Percentiles rank a stretch among this genome's conserved stretches.
Evolutionary conservation across 2,329 filamentous ascomycete species (phyloP).

Genomic region (Epichloe coenophiala): DNA sequence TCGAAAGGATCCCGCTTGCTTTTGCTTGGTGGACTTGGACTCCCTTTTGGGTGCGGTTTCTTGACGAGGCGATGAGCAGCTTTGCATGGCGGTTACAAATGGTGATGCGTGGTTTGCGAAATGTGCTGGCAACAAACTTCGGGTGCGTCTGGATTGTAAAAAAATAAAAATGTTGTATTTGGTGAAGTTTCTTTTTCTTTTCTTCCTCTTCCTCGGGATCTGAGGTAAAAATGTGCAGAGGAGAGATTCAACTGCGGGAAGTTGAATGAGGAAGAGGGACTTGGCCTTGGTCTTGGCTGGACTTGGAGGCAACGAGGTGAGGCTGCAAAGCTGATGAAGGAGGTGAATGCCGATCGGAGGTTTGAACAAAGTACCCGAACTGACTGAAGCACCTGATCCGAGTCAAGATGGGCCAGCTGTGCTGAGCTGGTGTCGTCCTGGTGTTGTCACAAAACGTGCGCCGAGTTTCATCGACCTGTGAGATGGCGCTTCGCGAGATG

Average conservation of each 20-base stretch:
- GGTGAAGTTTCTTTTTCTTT: background rate
- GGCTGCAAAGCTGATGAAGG: too few species aligned
- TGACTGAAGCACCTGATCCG: background rate
- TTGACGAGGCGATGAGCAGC: background rate
- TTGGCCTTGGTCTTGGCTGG: too few species aligned
- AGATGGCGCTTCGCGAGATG: background rate
- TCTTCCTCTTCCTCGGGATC: too few species aligned
- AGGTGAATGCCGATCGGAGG: too few species aligned
- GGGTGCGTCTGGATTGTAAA: too few species aligned
- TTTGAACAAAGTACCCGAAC: too few species aligned
- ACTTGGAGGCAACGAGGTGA: too few species aligned
- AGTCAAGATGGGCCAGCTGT: background rate
- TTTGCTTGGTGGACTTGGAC: too few species aligned
- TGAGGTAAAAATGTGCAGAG: fast-evolving
- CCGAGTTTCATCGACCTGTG: background rate
- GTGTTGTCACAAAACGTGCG: background rate
- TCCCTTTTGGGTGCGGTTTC: too few species aligned
- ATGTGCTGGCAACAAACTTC: background rate
- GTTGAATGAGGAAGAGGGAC: too few species aligned
- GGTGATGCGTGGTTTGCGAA: background rate
- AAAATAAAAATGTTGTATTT: background rate
- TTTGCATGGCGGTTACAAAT: background rate
- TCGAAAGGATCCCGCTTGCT: too few species aligned
- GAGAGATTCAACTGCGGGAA: too few species aligned
- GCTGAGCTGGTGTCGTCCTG: background rate